A percentile compares a stretch with the other conserved stretches of the same genome.
These are phyloP conservation scores for Metschnikowia colocasiae DNA, from an alignment of 805 yeast species.

Conservation along the genomic window DNA sequence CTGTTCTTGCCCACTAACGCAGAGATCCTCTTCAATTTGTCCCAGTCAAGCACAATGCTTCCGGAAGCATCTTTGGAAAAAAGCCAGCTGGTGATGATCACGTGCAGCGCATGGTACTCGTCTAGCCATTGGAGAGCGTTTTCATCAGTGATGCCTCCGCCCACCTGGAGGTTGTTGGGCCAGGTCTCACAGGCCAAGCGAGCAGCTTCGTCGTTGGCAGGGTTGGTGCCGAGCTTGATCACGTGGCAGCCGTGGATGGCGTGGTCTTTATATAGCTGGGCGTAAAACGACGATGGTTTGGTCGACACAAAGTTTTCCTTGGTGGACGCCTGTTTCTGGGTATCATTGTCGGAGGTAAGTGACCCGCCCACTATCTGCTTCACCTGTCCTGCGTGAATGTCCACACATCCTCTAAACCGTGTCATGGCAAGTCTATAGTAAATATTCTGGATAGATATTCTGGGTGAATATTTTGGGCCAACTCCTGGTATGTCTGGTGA, in stretches of 20 bases:
- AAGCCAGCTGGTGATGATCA: slow-evolving; percentile 88
- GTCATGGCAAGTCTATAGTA: slow-evolving; percentile 70
- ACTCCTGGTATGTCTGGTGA: too few relatives aligned
- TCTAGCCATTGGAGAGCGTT: slow-evolving; percentile 81
- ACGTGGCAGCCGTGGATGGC: slow-evolving; percentile 80
- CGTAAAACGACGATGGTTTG: slow-evolving; percentile 71
- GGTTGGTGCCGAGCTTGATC: slow-evolving; percentile 78
- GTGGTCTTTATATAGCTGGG: slow-evolving; percentile 59
- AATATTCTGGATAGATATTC: too few relatives aligned
- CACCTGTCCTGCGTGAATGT: slow-evolving; percentile 90
- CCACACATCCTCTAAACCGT: slow-evolving; percentile 88
- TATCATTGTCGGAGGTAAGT: slow-evolving; percentile 49
- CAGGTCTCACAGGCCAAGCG: slow-evolving; percentile 66
- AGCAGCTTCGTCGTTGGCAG: slow-evolving; percentile 81
- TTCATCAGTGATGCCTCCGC: slow-evolving; percentile 80
- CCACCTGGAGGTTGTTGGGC: slow-evolving; percentile 76
- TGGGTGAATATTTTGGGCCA: too few relatives aligned
- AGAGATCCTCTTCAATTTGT: slow-evolving; percentile 50
- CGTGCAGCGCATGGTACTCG: slow-evolving; percentile 68
- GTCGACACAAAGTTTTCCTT: slow-evolving; percentile 70
- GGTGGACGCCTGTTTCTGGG: slow-evolving; percentile 26
- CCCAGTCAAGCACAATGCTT: slow-evolving; percentile 34
- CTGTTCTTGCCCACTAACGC: slow-evolving; percentile 56
- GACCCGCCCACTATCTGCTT: slow-evolving; percentile 98
- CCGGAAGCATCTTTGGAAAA: slow-evolving; percentile 61